phyloP scores from a whole-genome alignment of 169 alveolate genomes.

The Cryptosporidium bovis region DNA sequence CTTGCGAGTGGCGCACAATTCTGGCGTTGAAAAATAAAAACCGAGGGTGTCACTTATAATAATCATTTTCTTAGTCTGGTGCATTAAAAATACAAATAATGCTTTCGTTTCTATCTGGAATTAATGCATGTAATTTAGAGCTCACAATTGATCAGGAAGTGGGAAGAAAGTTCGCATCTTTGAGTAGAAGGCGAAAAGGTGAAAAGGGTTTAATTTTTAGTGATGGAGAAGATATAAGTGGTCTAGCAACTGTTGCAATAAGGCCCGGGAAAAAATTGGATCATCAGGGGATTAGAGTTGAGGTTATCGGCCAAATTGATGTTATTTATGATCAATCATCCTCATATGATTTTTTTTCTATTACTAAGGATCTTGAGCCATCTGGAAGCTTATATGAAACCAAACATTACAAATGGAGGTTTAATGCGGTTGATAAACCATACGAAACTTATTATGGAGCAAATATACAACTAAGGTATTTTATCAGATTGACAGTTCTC shows the following conservation, averaged over 20 bases:
- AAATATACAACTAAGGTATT: constrained; percentile 90
- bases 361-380: constrained; percentile 96
- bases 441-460: constrained; percentile 98
- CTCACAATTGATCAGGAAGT: constrained; percentile 64
- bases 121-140: constrained; percentile 64
- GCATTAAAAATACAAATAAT: neutral
- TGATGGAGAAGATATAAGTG: constrained; percentile 92
- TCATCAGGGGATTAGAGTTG: constrained; percentile 97
- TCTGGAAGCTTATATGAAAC: constrained; percentile 93
- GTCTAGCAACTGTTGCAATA: constrained; percentile 89
- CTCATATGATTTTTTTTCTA: constrained; percentile 93
- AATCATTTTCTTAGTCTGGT: neutral
- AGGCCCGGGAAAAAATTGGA: constrained; percentile 94
- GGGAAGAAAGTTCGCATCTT: constrained; percentile 70
- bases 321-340: constrained; percentile 72
- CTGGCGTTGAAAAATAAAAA: neutral
- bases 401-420: constrained; percentile 91
- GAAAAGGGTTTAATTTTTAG: constrained; percentile 86
- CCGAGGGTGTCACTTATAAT: neutral
- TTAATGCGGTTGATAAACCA: constrained; percentile 95
- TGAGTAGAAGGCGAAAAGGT: constrained; percentile 80
- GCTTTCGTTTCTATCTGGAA: constrained; percentile 67
- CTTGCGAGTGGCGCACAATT: constrained; percentile 19
- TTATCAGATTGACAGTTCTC: constrained; percentile 91
- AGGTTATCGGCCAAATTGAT: constrained; percentile 96